Evolutionary conservation across 352 stramenopile species (phyloP).

Genomic region (Phytopythium kandeliae): DNA sequence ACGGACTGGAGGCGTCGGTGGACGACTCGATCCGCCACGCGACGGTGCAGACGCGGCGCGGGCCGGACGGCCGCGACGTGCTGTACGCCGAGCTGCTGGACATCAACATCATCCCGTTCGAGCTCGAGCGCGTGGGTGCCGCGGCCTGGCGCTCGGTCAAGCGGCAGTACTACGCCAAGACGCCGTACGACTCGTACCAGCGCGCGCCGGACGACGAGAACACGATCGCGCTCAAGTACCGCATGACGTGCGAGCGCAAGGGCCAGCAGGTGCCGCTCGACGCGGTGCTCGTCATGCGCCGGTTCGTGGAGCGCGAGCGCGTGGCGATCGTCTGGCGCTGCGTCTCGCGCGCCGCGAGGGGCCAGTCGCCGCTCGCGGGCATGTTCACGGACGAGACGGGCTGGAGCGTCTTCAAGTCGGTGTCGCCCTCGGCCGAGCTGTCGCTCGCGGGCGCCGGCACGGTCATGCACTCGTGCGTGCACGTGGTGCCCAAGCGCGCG

Average conservation of each 20-base stretch:
- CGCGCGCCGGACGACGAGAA: slow-evolving; percentile 14
- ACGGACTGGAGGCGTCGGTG: slow-evolving; percentile 29
- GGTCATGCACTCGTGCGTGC: slow-evolving; percentile 42
- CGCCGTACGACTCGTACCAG: slow-evolving; percentile 24
- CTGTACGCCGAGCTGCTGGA: slow-evolving; percentile 34
- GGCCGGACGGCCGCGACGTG: slow-evolving; percentile 15
- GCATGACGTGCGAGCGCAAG: slow-evolving; percentile 19
- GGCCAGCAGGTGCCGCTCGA: slow-evolving; percentile 21
- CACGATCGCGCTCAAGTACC: slow-evolving; percentile 40
- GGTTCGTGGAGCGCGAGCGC: slow-evolving; percentile 34
- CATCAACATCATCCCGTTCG: slow-evolving; percentile 38
- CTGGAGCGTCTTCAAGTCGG: slow-evolving; percentile 45
- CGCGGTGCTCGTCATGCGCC: slow-evolving; percentile 39
- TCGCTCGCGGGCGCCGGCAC: slow-evolving; percentile 14
- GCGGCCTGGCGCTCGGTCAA: slow-evolving; percentile 33
- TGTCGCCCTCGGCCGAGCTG: slow-evolving; percentile 19
- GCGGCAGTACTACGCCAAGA: slow-evolving; percentile 31
- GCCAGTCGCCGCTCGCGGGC: slow-evolving; percentile 19
- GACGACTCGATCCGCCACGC: slow-evolving; percentile 41
- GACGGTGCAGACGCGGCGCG: slow-evolving; percentile 21
- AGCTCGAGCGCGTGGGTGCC: slow-evolving; percentile 19
- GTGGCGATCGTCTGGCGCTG: slow-evolving; percentile 53
- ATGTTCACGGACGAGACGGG: slow-evolving; percentile 64
- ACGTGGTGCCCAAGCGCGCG: slow-evolving; percentile 30
- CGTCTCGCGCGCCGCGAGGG: slow-evolving; percentile 25